Evolutionary conservation across 1,284 basidiomycete genomes (phyloP), one percentile per base, ranked within the genome.

Genomic region (Puccinia brachypodii): DNA sequence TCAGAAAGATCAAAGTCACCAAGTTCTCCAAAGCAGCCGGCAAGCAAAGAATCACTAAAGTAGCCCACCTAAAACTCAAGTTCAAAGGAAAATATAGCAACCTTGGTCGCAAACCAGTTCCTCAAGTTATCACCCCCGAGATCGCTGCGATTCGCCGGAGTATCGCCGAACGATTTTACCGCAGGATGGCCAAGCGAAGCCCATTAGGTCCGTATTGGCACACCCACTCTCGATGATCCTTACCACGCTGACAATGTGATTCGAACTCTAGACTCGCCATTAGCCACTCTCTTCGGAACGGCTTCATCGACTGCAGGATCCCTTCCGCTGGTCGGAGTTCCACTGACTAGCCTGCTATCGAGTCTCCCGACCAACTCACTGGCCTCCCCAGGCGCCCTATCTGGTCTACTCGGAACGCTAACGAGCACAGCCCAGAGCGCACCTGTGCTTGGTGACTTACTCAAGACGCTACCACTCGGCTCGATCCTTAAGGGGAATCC

Each of bases 391-490:
- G 64, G 64, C 0, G 64, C 40, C 0, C 40, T 68, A 3, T 25
- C 64, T 6, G 64, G 64, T 3, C 64, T 68, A 0, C 64, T 68
- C 1, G 64, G 64, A 0, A 44, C 64, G n/a, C 19, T 68, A 2
- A 68, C 64, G 1, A 40, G 40, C 4, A 40, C 64, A 3, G 40
- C 40, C 33, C 64, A 68, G 40, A 68, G 64, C 40, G 64, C 64
- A 0, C 64, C 64, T 2, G 64, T 68, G 9, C 64, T 68, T 16
- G 64, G 64, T 4, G 64, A 68, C 64, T 6, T 68, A 2, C 14
- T 68, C 40, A 68, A 68, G n/a, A 42, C 28, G n/a, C 40, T 68
- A 14, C 64, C 64, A 3, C 22, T 68, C n/a, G 44, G 64, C 64
- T 25, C 64, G 2, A 7, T 68, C 40, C 64, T 68, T 40, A 42